Evolutionary conservation across 257 asterid genomes (phyloP), one percentile per base, ranked within the genome.

Genomic region (Nyctanthes arbortristis): DNA sequence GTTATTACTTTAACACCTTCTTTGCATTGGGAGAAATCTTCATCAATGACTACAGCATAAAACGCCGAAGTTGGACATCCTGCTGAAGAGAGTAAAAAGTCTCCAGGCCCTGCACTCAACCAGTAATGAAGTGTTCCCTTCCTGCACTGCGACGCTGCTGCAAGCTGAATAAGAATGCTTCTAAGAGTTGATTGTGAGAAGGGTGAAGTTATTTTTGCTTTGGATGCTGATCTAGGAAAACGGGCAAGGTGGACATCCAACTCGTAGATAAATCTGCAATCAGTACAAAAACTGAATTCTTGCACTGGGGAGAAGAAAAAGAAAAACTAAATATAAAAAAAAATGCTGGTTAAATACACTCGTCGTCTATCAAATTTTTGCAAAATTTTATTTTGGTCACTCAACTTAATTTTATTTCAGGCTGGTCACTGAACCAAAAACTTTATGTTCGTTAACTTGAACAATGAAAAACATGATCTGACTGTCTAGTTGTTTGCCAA

Each of bases 21-120:
- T 75, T 67, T 88, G 85, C 90, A 78, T 61, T 80, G 98, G 24
- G 81, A 52, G 68, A 93, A 72, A 63, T 81, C 49, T 6, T 85
- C 91, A 6, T 90, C 86, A 25, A 88, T 85, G 75, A 88, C 96
- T 7, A 90, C 89, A 7, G 96, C 93, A 4, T 90, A 93, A 84
- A 93, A 93, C 34, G 98, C 98, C 2, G 97, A 68, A 8, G 80
- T 75, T 0, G 86, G 78, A 83, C 96, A 85, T 7, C 86, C 86
- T 6, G 83, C 68, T 4, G 97, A 91, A 13, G 97, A 82, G 65
- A 93, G 89, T n/a, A 81, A 58, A 85, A 90, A 88, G 82, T 93
- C 85, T 2, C 97, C 97, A 0, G 96, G 97, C 13, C 98, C 98
- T 1, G 92, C 89, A 62, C 93, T 90, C 37, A 93, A 49, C 97